Evolutionary conservation across 208 protist species (phyloP).

Genomic region (Crithidia bombi): DNA sequence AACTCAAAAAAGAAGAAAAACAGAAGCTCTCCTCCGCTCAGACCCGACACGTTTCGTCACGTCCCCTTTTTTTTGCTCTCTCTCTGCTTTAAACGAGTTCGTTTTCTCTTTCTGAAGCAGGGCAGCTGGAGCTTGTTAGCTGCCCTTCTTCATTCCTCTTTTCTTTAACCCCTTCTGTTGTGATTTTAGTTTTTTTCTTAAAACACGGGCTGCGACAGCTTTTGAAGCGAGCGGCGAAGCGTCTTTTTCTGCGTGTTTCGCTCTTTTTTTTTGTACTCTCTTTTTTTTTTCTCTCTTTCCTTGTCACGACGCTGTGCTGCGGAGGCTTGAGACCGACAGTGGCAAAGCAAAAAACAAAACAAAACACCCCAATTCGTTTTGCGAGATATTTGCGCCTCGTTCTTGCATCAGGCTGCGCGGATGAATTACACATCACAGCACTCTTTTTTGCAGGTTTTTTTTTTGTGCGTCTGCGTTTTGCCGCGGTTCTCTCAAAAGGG

Average conservation of each 20-base stretch:
- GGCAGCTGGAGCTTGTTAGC: neutral
- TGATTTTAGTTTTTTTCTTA: neutral
- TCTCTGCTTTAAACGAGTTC: neutral
- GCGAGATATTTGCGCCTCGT: neutral
- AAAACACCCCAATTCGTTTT: constrained; percentile 7
- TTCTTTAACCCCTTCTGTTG: neutral
- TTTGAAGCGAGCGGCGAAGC: too few species aligned
- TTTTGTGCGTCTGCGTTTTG: neutral
- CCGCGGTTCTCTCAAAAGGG: neutral
- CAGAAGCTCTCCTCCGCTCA: neutral
- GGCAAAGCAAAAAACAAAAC: neutral
- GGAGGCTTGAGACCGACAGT: neutral
- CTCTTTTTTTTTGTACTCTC: constrained; percentile 13
- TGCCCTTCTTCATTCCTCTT: constrained; percentile 2
- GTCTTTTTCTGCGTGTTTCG: neutral
- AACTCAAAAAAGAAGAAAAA: too few species aligned
- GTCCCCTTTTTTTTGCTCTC: neutral
- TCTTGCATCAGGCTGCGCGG: neutral
- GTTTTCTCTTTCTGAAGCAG: neutral
- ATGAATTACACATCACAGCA: neutral
- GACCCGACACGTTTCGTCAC: neutral
- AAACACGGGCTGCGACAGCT: neutral
- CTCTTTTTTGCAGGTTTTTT: neutral
- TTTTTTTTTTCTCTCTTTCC: constrained; percentile 15
- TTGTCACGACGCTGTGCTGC: too few species aligned